Conservation (phyloP, 176 grass and related monocot genomes). For the Oryza glumipatula region DNA sequence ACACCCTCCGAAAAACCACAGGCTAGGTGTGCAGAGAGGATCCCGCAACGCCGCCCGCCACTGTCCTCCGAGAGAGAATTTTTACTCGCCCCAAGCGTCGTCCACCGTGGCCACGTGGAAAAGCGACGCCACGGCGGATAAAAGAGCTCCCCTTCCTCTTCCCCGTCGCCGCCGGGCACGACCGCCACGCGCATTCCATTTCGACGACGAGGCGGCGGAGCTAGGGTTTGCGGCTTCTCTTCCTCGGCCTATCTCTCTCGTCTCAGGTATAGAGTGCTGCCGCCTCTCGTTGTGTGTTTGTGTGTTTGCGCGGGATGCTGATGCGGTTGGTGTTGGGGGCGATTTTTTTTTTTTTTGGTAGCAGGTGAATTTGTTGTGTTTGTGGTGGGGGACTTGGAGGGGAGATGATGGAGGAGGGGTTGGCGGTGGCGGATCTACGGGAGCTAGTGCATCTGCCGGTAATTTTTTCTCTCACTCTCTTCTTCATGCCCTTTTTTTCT, state of each 20-base stretch:
- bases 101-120: slow-evolving; percentile 55
- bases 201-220: background rate
- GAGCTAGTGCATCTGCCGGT: slow-evolving; percentile 46
- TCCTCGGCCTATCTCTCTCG: background rate
- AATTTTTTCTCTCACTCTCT: background rate
- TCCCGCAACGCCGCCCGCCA: slow-evolving; percentile 12
- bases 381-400: no score
- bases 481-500: background rate
- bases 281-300: no score
- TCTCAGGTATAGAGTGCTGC: no score
- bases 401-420: slow-evolving; percentile 40
- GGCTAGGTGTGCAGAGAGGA: slow-evolving; percentile 25
- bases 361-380: background rate
- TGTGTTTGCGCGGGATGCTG: background rate
- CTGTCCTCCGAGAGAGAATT: background rate
- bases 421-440: slow-evolving; percentile 28
- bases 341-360: background rate
- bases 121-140: slow-evolving; percentile 74
- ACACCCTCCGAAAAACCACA: background rate
- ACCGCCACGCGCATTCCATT: background rate
- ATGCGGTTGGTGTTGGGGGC: background rate
- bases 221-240: background rate
- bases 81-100: slow-evolving; percentile 48
- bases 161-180: background rate
- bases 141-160: background rate